Evolutionary conservation across 495 filamentous ascomycete genomes (phyloP), one percentile per base, ranked within the genome.

Genomic region (Xylaria scruposa): DNA sequence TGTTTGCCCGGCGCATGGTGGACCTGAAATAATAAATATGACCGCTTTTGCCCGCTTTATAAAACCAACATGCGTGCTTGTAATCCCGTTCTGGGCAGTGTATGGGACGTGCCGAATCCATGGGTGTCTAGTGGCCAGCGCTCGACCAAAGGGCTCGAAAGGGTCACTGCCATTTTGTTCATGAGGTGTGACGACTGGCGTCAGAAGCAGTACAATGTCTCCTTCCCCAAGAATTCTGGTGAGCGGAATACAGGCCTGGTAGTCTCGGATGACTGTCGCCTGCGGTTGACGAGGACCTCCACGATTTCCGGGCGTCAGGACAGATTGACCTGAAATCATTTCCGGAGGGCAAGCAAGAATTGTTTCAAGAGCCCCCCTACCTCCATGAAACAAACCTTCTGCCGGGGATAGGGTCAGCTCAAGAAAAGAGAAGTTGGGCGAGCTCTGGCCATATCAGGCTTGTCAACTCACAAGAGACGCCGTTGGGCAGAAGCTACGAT

Each of bases 81-180:
- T 91, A 68, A 91, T 87, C 17, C 88, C 88, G 59, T 86, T 85
- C 36, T 80, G 83, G 24, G 84, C 82, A 7, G 85, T 85, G 68
- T 91, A 91, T 29, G 89, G 89, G 67, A 90, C 88, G 73, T 91
- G 89, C 49, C 87, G 85, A 72, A 91, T 81, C 80, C 83, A 86
- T 1, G 83, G 79, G 75, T 90, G 88, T 65, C 83, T 80, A 29
- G 68, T 79, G 5, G 88, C 87, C 71, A 91, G 77, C 17, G 87
- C 84, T 64, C 82, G 83, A 38, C 89, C 89, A 64, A 91, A 78
- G 33, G 86, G 84, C 72, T 91, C 89, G 68, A 90, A 91, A 29
- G 89, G 89, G 75, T 91, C 89, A 62, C 78, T 79, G 65, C 75
- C 62, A 58, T 77, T 78, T 62, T 80, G 73, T 42, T 83, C 77